phyloP scores from a whole-genome alignment of 345 rosid genomes.

The Eutrema heterophyllum region DNA sequence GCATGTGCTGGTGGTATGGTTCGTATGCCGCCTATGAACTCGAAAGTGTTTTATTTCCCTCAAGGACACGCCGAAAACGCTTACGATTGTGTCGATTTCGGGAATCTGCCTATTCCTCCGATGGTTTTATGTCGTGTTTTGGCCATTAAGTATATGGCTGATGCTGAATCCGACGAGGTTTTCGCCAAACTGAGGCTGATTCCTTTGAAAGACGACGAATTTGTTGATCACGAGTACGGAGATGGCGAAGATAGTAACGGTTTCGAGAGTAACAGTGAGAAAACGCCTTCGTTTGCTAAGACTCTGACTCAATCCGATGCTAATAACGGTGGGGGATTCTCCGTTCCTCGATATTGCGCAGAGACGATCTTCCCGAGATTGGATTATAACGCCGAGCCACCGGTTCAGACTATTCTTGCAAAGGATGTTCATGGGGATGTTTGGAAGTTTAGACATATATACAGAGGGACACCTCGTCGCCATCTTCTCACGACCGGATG shows the following conservation, averaged over 20 bases:
- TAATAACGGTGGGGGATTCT: slow-evolving; percentile 97
- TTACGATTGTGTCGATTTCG: slow-evolving; percentile 51
- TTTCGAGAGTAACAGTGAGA: slow-evolving; percentile 42
- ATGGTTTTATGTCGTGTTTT: slow-evolving; percentile 59
- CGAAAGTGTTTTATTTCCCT: slow-evolving; percentile 81
- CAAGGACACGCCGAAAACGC: slow-evolving; percentile 98
- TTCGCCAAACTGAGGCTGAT: slow-evolving; percentile 60
- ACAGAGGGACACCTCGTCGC: slow-evolving; percentile 91
- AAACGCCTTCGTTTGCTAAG: slow-evolving; percentile 89
- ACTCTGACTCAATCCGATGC: slow-evolving; percentile 96
- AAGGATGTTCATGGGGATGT: slow-evolving; percentile 88
- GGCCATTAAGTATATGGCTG: slow-evolving; percentile 77
- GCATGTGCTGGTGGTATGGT: slow-evolving; percentile 99
- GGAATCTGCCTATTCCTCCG: slow-evolving; percentile 42
- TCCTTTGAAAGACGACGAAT: slow-evolving; percentile 45
- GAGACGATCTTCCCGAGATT: slow-evolving; percentile 89
- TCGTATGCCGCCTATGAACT: slow-evolving; percentile 73
- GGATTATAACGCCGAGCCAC: slow-evolving; percentile 86
- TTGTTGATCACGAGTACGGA: slow-evolving; percentile 29
- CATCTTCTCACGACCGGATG: slow-evolving; percentile 97
- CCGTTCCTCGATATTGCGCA: slow-evolving; percentile 97
- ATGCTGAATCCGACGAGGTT: slow-evolving; percentile 88
- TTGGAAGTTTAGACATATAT: slow-evolving; percentile 96
- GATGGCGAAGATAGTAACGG: slow-evolving; percentile 30
- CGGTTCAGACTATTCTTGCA: slow-evolving; percentile 88